Evolutionary conservation across 2,329 filamentous ascomycete species (phyloP).

Genomic region (Neocatenulostroma microsporum): DNA sequence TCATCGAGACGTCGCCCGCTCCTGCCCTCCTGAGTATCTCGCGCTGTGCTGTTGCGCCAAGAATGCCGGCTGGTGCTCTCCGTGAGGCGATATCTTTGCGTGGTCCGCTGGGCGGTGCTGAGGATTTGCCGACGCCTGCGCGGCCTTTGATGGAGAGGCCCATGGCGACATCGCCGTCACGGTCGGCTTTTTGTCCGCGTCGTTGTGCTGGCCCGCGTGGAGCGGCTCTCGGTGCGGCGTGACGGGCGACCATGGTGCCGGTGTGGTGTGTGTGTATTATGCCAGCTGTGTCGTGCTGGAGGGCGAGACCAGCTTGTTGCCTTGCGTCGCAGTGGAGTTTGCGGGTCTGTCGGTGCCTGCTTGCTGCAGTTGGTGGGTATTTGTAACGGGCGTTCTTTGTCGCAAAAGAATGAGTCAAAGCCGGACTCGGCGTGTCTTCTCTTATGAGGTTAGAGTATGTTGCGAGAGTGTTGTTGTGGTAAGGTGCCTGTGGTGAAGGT

Average conservation of each 20-base stretch:
- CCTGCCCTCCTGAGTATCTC: constrained; percentile 26
- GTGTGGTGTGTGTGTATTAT: background rate
- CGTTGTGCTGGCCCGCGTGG: constrained; percentile 16
- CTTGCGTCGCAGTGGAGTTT: background rate
- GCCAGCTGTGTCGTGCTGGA: constrained; percentile 3
- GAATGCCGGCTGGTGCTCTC: constrained; percentile 12
- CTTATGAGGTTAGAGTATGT: background rate
- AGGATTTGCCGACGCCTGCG: constrained; percentile 22
- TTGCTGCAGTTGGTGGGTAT: background rate
- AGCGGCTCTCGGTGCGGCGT: constrained; percentile 10
- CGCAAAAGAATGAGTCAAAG: background rate
- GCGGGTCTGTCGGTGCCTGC: background rate
- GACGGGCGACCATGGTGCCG: constrained; percentile 13
- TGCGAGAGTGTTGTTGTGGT: background rate
- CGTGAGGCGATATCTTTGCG: constrained; percentile 18
- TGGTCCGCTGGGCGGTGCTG: constrained; percentile 15
- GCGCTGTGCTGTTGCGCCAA: constrained; percentile 20
- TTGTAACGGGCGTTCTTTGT: constrained; percentile 1
- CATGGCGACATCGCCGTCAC: constrained; percentile 57
- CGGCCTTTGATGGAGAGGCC: constrained; percentile 35
- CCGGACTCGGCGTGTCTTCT: constrained; percentile 1
- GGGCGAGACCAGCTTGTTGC: constrained; percentile 2
- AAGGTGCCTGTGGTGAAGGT: no score
- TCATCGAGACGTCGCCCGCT: constrained; percentile 23
- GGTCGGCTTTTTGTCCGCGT: constrained; percentile 35